Evolutionary conservation across 1,284 basidiomycete species (phyloP), one percentile per base, ranked within the genome.

Genomic region (Cystobasidium slooffiae): DNA sequence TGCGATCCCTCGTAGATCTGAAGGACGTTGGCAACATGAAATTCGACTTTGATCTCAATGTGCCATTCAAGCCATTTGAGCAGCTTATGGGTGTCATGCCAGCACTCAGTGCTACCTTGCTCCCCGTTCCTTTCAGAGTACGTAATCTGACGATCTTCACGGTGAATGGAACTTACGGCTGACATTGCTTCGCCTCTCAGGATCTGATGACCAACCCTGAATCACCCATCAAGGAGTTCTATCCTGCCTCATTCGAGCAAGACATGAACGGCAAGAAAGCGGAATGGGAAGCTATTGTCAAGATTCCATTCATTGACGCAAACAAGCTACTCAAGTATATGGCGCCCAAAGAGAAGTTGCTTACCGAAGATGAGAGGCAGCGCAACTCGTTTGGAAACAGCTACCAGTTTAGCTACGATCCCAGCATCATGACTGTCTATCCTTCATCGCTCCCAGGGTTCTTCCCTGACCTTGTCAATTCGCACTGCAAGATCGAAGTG

Each of bases 11-110:
- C 39, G 0, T 75, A 92, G 96, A 99, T 83, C 83, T 99, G 61
- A 86, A 86, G 78, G 87, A 87, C 43, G 86, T 97, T 39, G 89
- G 88, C 72, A 83, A 90, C 62, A 91, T 96, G 89, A 81, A 84
- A 58, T 99, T 99, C 84, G 79, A 88, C 18, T 98, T 98, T 79
- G 85, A 92, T 1, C 85, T 97, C 14, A 97, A 94, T 12, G 88
- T 84, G 77, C 97, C 97, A 0, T 99, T 99, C 86, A 88, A 85
- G 75, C 97, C 97, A 3, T 99, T 91, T 81, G 92, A 98, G 82
- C 97, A 99, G 82, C 86, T 99, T 58, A 99, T 99, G 97, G 96
- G 96, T 76, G 97, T 99, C 12, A 84, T 99, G 55, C 97, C 97
- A 0, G 88, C 88, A 12, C 92, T 95, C 6, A 96, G 93, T 83